These are phyloP conservation scores for Aphanocladium album DNA, from an alignment of 2,329 filamentous ascomycete species.

Conservation along the genomic window DNA sequence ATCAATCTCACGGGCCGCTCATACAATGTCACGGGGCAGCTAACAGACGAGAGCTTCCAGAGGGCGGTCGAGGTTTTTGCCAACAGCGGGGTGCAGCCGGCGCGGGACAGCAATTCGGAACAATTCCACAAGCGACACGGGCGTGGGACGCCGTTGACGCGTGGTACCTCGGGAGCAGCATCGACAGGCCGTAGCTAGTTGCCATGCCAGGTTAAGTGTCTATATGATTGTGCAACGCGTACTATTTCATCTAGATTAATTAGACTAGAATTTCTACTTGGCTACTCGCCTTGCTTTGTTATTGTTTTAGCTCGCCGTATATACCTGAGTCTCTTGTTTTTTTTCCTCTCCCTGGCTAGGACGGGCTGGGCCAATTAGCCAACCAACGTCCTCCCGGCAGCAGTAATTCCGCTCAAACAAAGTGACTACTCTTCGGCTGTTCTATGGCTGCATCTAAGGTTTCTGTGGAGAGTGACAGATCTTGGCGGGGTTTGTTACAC, in stretches of 20 bases:
- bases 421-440: no score
- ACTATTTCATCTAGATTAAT: neutral
- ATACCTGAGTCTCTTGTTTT: no score
- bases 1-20: slow-evolving; percentile 15
- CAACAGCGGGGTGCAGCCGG: neutral
- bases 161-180: neutral
- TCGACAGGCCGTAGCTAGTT: neutral
- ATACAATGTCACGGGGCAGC: neutral
- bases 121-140: neutral
- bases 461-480: no score
- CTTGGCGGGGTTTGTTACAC: no score
- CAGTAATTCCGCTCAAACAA: no score
- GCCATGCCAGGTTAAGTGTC: neutral
- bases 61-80: neutral
- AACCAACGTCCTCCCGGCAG: no score
- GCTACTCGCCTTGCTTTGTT: neutral
- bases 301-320: no score
- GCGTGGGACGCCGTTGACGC: neutral
- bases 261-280: neutral
- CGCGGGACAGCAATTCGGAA: neutral
- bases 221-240: neutral
- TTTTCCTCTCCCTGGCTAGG: no score
- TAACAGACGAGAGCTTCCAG: slow-evolving; percentile 2
- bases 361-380: no score
- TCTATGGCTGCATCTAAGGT: no score